A percentile compares a stretch with the other conserved stretches of the same genome.
These are phyloP conservation scores for Kondoa malvinella DNA, from an alignment of 768 basidiomycete species.

Conservation along the genomic window DNA sequence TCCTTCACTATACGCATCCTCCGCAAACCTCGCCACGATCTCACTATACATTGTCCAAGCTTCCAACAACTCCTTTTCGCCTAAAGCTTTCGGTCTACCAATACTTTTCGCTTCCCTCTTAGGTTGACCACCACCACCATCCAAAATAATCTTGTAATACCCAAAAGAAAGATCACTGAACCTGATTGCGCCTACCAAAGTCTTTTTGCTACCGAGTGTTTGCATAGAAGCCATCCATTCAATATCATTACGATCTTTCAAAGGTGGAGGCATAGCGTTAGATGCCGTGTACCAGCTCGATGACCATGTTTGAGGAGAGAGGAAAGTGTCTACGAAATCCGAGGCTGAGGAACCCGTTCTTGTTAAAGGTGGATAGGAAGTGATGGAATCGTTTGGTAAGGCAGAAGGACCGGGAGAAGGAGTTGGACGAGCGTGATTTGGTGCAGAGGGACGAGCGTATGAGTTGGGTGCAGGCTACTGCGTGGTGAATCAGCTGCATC, in stretches of 20 bases:
- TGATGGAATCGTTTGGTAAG: not conserved
- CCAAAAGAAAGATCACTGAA: constrained; percentile 41
- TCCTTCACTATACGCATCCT: constrained; percentile 36
- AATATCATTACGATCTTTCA: constrained; percentile 13
- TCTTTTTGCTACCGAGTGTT: constrained; percentile 19
- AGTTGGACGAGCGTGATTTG: constrained; percentile 4
- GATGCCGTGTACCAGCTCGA: constrained; percentile 9
- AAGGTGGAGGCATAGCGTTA: constrained; percentile 5
- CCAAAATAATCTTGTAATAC: constrained; percentile 38
- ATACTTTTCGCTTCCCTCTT: constrained; percentile 35
- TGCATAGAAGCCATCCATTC: constrained; percentile 15
- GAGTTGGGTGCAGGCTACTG: constrained; percentile 6
- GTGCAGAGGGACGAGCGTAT: constrained; percentile 1
- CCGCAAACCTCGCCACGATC: constrained; percentile 39
- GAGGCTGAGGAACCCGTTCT: not conserved
- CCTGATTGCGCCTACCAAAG: constrained; percentile 33
- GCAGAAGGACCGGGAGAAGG: constrained; percentile 3
- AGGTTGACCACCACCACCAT: constrained; percentile 21
- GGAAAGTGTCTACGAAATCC: constrained; percentile 11
- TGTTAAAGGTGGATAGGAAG: constrained; percentile 13
- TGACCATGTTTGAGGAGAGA: not conserved
- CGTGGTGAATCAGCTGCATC: not conserved
- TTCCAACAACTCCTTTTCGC: constrained; percentile 32
- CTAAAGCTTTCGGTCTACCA: constrained; percentile 34
- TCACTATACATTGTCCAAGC: constrained; percentile 42